phyloP scores from a whole-genome alignment of 1,284 basidiomycete species.

The Tilletia indica region DNA sequence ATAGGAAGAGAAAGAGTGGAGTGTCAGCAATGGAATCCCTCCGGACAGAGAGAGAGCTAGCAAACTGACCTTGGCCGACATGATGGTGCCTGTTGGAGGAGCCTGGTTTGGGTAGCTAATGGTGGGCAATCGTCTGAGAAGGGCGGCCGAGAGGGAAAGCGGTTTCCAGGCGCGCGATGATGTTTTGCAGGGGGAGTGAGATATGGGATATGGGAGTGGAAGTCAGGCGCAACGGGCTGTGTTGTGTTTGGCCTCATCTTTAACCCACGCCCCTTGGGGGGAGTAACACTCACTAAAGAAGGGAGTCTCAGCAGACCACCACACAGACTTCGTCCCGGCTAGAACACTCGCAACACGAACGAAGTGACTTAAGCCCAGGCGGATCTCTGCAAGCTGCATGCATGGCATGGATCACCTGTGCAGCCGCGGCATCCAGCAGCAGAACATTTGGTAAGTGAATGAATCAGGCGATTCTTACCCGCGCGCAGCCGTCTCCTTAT shows the following conservation, averaged over 20 bases:
- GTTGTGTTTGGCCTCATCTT: neutral
- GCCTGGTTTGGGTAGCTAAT: neutral
- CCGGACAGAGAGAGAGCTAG: neutral
- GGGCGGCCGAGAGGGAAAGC: neutral
- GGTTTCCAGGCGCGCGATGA: neutral
- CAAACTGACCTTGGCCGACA: constrained; percentile 16
- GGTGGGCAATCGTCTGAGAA: constrained; percentile 10
- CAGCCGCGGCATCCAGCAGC: too few relatives aligned
- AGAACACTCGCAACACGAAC: too few relatives aligned
- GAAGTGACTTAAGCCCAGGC: too few relatives aligned
- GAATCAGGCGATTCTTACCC: too few relatives aligned
- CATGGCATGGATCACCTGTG: too few relatives aligned
- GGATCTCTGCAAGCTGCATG: too few relatives aligned
- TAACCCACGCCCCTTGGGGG: too few relatives aligned
- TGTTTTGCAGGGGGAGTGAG: neutral
- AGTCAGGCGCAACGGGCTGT: neutral
- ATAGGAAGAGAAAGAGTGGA: neutral
- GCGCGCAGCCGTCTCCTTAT: too few relatives aligned
- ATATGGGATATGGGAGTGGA: neutral
- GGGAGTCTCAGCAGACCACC: too few relatives aligned
- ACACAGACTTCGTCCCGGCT: too few relatives aligned
- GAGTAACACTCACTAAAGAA: too few relatives aligned
- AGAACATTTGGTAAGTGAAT: too few relatives aligned
- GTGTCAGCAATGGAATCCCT: constrained; percentile 8
- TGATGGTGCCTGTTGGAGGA: constrained; percentile 13